Evolutionary conservation across 1,284 basidiomycete genomes (phyloP).

Genomic region (Sanghuangporus sanghuang): DNA sequence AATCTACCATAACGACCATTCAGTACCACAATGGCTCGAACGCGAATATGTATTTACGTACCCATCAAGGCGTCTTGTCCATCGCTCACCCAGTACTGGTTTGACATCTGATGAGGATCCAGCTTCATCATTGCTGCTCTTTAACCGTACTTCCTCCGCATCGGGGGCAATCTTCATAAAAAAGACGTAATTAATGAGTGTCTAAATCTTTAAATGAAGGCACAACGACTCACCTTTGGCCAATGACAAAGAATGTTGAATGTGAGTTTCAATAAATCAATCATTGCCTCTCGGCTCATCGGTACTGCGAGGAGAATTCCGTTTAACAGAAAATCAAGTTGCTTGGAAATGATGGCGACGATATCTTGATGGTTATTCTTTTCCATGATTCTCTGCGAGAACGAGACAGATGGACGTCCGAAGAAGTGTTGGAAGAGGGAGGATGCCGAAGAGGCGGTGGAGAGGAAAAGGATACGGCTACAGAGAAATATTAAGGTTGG

Average conservation of each 20-base stretch:
- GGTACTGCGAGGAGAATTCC: slow-evolving; percentile 44
- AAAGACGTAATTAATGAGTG: slow-evolving; percentile 24
- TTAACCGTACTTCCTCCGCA: slow-evolving; percentile 9
- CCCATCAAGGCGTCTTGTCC: slow-evolving; percentile 49
- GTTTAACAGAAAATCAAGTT: slow-evolving; percentile 47
- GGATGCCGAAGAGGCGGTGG: slow-evolving; percentile 45
- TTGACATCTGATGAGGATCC: slow-evolving; percentile 1
- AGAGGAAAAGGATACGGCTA: slow-evolving; percentile 71
- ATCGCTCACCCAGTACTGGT: slow-evolving; percentile 25
- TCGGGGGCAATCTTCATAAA: slow-evolving; percentile 34
- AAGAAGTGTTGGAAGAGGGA: slow-evolving; percentile 7
- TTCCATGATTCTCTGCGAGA: slow-evolving; percentile 46
- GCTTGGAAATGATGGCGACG: slow-evolving; percentile 53
- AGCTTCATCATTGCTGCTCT: not conserved
- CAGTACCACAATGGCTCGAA: not conserved
- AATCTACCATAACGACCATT: slow-evolving; percentile 33
- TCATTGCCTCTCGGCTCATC: slow-evolving; percentile 64
- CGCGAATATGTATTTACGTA: slow-evolving; percentile 28
- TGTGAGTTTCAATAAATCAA: slow-evolving; percentile 69
- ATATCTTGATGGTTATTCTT: slow-evolving; percentile 33
- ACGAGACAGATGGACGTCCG: slow-evolving; percentile 31
- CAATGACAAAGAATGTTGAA: slow-evolving; percentile 76
- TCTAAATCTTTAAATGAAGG: not conserved
- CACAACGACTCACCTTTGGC: slow-evolving; percentile 39
- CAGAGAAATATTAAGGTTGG: slow-evolving; percentile 68